phyloP scores from a whole-genome alignment of 305 asterid genomes.

The Andrographis paniculata region DNA sequence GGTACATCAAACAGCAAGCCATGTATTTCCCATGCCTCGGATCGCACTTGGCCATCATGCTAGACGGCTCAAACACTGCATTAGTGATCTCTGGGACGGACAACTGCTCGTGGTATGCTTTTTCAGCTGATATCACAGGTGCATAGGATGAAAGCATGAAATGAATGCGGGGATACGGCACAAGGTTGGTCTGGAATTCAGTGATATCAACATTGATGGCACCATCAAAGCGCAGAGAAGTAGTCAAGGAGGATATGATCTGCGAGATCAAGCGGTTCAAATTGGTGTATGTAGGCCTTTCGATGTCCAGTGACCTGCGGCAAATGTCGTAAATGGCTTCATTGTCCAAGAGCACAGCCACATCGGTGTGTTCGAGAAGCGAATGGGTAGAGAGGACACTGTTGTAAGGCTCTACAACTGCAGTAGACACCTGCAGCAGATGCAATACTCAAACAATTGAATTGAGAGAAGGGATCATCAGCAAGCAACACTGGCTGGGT shows the following conservation, averaged over 20 bases:
- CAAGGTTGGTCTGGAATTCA: conserved; percentile 58
- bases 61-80: conserved; percentile 50
- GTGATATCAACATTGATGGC: conserved; percentile 57
- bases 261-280: conserved; percentile 55
- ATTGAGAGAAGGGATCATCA: no score
- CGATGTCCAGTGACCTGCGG: conserved; percentile 50
- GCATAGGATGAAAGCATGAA: conserved; percentile 64
- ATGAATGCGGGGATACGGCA: conserved; percentile 57
- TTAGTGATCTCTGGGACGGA: conserved; percentile 54
- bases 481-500: conserved; percentile 14
- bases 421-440: conserved; percentile 60
- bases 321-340: conserved; percentile 65
- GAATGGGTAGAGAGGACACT: conserved; percentile 59
- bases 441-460: no score
- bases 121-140: conserved; percentile 55
- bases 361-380: conserved; percentile 60
- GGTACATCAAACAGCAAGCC: conserved; percentile 63
- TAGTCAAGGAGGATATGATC: conserved; percentile 49
- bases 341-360: no score
- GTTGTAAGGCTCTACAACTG: conserved; percentile 67
- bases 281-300: conserved; percentile 56
- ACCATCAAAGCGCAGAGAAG: conserved; percentile 59
- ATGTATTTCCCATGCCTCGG: conserved; percentile 55
- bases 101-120: no score
- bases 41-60: conserved; percentile 61